A percentile compares a stretch with the other conserved stretches of the same genome.
Evolutionary conservation across 441 rosid species (phyloP).

Genomic region (Arabidopsis hybrid): DNA sequence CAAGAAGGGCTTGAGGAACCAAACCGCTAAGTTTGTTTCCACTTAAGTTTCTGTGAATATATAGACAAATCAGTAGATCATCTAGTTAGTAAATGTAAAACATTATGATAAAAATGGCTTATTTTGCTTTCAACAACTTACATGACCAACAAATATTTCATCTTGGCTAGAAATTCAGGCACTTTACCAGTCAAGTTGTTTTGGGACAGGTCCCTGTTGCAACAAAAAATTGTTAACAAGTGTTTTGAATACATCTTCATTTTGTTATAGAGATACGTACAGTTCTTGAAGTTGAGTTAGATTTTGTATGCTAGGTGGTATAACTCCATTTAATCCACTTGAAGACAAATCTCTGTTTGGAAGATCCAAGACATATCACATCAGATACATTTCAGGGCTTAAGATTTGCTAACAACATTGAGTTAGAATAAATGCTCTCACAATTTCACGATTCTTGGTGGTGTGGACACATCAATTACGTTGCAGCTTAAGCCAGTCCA

Average conservation of each 20-base stretch:
- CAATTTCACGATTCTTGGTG: constrained; percentile 53
- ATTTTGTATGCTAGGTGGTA: background rate
- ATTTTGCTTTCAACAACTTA: background rate
- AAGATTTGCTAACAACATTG: too few species aligned
- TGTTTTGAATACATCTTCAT: too few species aligned
- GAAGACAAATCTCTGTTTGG: background rate
- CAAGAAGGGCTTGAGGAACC: constrained; percentile 28
- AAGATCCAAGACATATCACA: constrained; percentile 6
- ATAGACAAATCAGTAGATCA: too few species aligned
- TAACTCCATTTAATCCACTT: background rate
- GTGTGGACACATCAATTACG: constrained; percentile 24
- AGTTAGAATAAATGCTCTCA: constrained; percentile 30
- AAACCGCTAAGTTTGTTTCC: constrained; percentile 38
- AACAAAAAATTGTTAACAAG: too few species aligned
- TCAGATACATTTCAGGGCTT: background rate
- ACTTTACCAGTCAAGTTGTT: background rate
- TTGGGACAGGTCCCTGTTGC: background rate
- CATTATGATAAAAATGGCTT: too few species aligned
- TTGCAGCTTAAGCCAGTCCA: constrained; percentile 52
- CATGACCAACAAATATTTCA: background rate
- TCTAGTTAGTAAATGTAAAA: too few species aligned
- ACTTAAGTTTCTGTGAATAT: constrained; percentile 27
- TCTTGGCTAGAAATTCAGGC: background rate
- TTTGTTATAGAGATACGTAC: background rate
- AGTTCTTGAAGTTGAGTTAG: background rate